Base-by-base conservation (phyloP, 805 yeast species). In the Candida jianshihensis region DNA sequence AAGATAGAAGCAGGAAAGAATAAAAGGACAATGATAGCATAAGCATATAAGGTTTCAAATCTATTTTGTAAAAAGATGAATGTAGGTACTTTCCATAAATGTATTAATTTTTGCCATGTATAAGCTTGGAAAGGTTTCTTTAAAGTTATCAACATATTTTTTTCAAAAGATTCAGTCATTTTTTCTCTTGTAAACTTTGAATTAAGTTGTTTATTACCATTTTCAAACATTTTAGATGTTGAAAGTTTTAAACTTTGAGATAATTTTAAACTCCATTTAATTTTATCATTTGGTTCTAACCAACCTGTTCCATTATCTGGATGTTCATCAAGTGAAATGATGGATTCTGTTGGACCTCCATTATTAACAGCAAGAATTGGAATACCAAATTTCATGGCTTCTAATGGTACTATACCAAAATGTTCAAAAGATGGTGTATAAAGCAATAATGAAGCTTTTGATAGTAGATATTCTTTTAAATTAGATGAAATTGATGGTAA, bases 341-440 rank as follows among this genome's bases (percentile, higher is more conserved):
- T 51, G 0, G 96, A 81, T 54, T 92, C 99, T 25, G 79, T 60
- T 0, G 98, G 98, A 0, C 99, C 99, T 19, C 98, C 99, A 27
- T 77, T 77, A 51, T 84, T 77, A 5, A 81, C 80, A 0, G 96
- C 96, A 35, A 92, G 61, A 0, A 89, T 96, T 0, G 95, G 87
- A 0, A 81, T 80, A 20, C 84, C 81, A 39, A 74, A 68, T 32
- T 81, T 70, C 97, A 92, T 89, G 11, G 96, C 89, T 56, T 92
- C 98, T 13, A 92, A 68, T 2, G 99, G 99, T 9, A 92, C 99
- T 44, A 92, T 92, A 12, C 99, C 99, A 55, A 92, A 92, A 61
- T 92, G 99, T 58, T 92, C 98, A 49, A 72, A 73, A 0, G 83
- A 69, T 3, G 99, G 98, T 0, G 99, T 92, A 54, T 92, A 92